A percentile compares a stretch with the other conserved stretches of the same genome.
These are phyloP conservation scores for Colletotrichum musicola DNA, from an alignment of 2,329 filamentous ascomycete species.

Conservation along the genomic window DNA sequence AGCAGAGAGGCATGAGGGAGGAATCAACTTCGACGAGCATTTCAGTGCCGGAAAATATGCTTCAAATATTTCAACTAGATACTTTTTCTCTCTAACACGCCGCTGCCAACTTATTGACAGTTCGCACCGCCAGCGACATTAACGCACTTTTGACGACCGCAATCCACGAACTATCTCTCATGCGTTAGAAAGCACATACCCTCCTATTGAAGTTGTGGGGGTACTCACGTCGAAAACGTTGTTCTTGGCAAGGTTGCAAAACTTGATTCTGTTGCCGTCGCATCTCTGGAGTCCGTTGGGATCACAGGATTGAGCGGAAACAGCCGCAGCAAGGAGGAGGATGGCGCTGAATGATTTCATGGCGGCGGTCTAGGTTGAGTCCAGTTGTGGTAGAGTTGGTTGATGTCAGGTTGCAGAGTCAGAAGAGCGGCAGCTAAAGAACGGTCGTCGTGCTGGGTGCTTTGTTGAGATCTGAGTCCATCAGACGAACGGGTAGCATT, in stretches of 20 bases:
- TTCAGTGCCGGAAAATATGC: too few relatives aligned
- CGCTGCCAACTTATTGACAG: constrained; percentile 8
- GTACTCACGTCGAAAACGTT: constrained; percentile 18
- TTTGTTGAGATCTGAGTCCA: too few relatives aligned
- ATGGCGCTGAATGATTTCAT: neutral
- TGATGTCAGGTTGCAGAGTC: too few relatives aligned
- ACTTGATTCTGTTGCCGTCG: constrained; percentile 19
- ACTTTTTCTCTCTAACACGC: too few relatives aligned
- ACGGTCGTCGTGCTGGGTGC: too few relatives aligned
- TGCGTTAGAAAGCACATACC: neutral
- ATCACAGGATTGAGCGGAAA: constrained; percentile 2
- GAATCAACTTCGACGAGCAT: too few relatives aligned
- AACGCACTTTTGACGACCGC: constrained; percentile 1
- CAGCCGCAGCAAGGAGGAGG: neutral
- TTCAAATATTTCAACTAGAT: too few relatives aligned
- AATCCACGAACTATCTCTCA: neutral
- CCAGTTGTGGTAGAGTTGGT: too few relatives aligned
- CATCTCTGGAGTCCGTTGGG: constrained; percentile 5
- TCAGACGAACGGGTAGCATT: too few relatives aligned
- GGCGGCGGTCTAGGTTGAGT: neutral
- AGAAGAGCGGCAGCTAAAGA: too few relatives aligned
- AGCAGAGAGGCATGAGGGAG: neutral
- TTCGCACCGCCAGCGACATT: constrained; percentile 22
- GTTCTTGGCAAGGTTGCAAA: constrained; percentile 21
- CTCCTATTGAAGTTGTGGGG: neutral